Evolutionary conservation across 2,329 filamentous ascomycete genomes (phyloP).

Genomic region (Fonsecaea pedrosoi): DNA sequence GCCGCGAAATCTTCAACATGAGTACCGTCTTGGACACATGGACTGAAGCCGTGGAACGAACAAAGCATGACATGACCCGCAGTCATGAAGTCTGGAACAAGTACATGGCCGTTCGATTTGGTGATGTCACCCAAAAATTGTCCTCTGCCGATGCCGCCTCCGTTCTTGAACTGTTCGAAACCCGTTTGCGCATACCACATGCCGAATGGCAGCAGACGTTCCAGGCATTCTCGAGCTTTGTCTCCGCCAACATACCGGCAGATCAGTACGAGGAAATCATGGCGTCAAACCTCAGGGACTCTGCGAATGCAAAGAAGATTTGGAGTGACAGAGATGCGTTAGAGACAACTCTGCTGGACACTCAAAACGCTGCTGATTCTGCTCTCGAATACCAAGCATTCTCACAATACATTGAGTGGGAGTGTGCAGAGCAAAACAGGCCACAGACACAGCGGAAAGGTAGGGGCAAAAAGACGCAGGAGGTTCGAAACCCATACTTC

Average conservation of each 20-base stretch:
- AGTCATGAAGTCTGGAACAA: slow-evolving; percentile 68
- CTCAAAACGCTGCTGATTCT: slow-evolving; percentile 59
- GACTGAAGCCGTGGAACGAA: slow-evolving; percentile 62
- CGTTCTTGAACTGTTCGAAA: slow-evolving; percentile 59
- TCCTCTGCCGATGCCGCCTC: slow-evolving; percentile 57
- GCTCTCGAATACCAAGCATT: slow-evolving; percentile 61
- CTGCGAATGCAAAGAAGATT: slow-evolving; percentile 60
- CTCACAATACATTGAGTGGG: slow-evolving; percentile 82
- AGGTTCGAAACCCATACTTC: slow-evolving; percentile 54
- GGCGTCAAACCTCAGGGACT: slow-evolving; percentile 59
- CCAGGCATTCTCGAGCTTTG: slow-evolving; percentile 65
- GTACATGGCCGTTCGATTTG: slow-evolving; percentile 61
- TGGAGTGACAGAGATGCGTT: slow-evolving; percentile 60
- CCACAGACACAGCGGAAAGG: slow-evolving; percentile 51
- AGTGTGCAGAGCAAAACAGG: slow-evolving; percentile 66
- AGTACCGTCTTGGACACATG: slow-evolving; percentile 63
- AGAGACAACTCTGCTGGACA: slow-evolving; percentile 61
- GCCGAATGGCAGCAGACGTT: slow-evolving; percentile 66
- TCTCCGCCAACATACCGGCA: slow-evolving; percentile 61
- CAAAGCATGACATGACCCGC: slow-evolving; percentile 66
- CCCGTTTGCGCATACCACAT: slow-evolving; percentile 64
- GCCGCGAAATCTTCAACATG: slow-evolving; percentile 65
- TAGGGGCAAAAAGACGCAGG: slow-evolving; percentile 38
- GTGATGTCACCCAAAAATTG: slow-evolving; percentile 58
- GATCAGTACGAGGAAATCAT: slow-evolving; percentile 61